Base-by-base conservation (phyloP, 2,329 filamentous ascomycete genomes). In the Orbilia javanica region DNA sequence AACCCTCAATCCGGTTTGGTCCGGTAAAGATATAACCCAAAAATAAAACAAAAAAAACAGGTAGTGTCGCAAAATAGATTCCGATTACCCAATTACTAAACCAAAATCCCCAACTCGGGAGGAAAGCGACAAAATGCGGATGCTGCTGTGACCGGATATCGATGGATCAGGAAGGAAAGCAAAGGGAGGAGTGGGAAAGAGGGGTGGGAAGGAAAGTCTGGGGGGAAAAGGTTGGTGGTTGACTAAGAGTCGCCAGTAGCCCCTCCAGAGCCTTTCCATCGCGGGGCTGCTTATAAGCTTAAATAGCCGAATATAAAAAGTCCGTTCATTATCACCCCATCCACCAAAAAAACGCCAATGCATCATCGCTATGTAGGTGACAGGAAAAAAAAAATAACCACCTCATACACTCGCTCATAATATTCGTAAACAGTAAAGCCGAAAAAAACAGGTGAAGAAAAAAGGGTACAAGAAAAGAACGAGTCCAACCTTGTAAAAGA, bases 271-370 rank as follows among this genome's bases (percentile, higher is more conserved):
- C 4, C 6, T 13, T 15, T 20, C 25, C 27, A 53, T 53, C 50
- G 52, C 52, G 52, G 31, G 52, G 29, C 31, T 22, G 29, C 31
- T 20, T 22, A 25, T 50, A 25, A 50, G 46, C 42, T 44, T 44
- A 44, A 34, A 57, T 34, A 57, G 7, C 27, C 52, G 52, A 34
- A 22, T 36, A 53, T 57, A 60, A 60, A 60, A 27, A 15, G n/a
- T 42, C 18, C 20, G 27, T 60, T 60, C 29, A 36, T 36, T 36
- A 18, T 53, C 50, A 60, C 20, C 55, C 55, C 55, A 42, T 60
- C 55, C 55, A 36, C 55, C 55, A 42, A 60, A 27, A 60, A 42
- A 60, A 60, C 55, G 55, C 55, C 55, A 57, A 36, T 57, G 29
- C 29, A 60, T 60, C 34, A 18, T 27, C 34, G 55, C 31, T 60